Base-by-base conservation (phyloP, 2,329 filamentous ascomycete species). In the Alternaria gansuensis region DNA sequence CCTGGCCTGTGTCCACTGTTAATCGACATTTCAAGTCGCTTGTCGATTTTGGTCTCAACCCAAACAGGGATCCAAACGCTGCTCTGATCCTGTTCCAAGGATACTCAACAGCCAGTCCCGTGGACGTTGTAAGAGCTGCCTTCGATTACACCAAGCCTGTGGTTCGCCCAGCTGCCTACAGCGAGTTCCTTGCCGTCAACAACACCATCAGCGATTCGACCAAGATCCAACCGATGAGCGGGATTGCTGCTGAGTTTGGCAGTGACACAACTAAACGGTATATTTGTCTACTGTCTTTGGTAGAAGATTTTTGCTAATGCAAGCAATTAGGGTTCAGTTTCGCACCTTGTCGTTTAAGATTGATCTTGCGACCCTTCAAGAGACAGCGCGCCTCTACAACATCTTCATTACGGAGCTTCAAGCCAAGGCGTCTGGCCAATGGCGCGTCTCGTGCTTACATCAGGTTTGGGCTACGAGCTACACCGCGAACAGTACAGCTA, bases 401-500 rank as follows among this genome's bases (percentile, higher is more conserved):
- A 48, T 17, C 13, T 23, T 48, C 29, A 33, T 48, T 24, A 48
- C 44, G 21, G 21, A 48, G 29, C 44, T 48, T 17, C 29, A 34
- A 36, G 31, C 44, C 31, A 36, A 48, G 44, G 44, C 31, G 13
- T 48, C 44, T 17, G 44, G 44, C 14, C 44, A 48, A 14, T 48
- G 44, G 44, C 44, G 44, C 55, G 57, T 65, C 8, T 67, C 66
- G 14, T 63, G 66, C 50, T 65, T 66, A 45, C 70, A 66, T 49
- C 66, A 72, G 40, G 40, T 63, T 1, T 59, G 66, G 9, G 50
- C 65, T 1, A 63, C 60, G 0, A 52, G 43, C 50, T 65, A 70
- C 31, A 56, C 58, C 24, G 33, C 58, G 39, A 67, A 65, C 46
- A 62, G 58, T 8, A 49, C 57, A 21, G 57, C 49, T 34, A 62